Conservation (phyloP, 2,329 filamentous ascomycete genomes). For the Ustilaginoidea virens region DNA sequence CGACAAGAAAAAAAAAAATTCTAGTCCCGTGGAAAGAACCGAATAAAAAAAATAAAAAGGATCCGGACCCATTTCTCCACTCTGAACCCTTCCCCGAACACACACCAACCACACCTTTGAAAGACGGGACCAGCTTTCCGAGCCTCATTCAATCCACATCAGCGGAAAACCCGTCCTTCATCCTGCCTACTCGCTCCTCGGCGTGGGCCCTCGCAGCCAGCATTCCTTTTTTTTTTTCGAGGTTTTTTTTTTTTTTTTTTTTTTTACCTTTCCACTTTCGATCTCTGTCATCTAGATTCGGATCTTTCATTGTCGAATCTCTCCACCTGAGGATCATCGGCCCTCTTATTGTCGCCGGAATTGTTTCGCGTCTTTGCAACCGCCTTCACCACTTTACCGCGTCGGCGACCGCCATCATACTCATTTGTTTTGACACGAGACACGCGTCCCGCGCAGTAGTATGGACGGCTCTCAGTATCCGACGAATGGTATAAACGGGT, state of each 20-base stretch:
- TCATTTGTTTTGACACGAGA: too few species aligned
- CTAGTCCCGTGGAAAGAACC: conserved; percentile 3
- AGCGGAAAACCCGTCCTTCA: conserved; percentile 15
- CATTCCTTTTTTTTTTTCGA: too few species aligned
- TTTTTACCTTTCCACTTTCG: too few species aligned
- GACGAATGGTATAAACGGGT: conserved; percentile 40
- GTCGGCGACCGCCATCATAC: too few species aligned
- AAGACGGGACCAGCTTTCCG: conserved; percentile 20
- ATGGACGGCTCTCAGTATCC: conserved; percentile 41
- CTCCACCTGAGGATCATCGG: conserved; percentile 6
- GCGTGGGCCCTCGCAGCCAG: conserved; percentile 11
- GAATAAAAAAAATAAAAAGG: conserved; percentile 22
- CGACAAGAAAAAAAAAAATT: conserved; percentile 8
- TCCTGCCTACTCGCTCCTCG: conserved; percentile 11
- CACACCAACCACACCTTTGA: conserved; percentile 23
- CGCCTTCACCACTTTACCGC: too few species aligned
- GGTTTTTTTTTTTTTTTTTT: too few species aligned
- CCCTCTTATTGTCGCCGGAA: conserved; percentile 3
- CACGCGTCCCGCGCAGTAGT: conserved; percentile 24
- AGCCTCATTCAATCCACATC: conserved; percentile 23
- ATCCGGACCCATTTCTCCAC: conserved; percentile 30
- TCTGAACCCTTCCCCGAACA: conserved; percentile 29
- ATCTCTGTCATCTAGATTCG: too few species aligned
- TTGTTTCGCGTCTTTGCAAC: conserved; percentile 3
- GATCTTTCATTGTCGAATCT: conserved; percentile 6